Evolutionary conservation across 441 rosid species (phyloP), one percentile per base, ranked within the genome.

Genomic region (Cnidoscolus chayamansa): DNA sequence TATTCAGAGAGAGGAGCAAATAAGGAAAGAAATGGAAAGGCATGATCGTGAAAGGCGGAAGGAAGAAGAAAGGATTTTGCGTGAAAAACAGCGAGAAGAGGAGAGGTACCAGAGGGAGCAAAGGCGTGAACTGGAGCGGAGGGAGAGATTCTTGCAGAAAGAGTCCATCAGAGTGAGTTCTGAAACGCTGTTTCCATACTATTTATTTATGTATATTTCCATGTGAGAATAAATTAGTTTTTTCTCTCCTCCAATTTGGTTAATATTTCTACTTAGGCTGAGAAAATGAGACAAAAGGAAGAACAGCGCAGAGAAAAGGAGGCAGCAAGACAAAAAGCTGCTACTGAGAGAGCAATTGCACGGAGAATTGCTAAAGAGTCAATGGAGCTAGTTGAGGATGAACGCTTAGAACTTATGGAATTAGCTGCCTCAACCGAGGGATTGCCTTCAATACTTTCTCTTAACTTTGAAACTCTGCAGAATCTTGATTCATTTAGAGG

Each of bases 71-170:
- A 86, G 94, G 74, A 79, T 92, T 58, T 73, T 87, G 78, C 95
- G 98, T 63, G 98, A 94, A 80, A 92, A 84, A 84, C 98, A 92
- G 76, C 84, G 99, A 64, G 99, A 94, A 76, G 98, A 85, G 74
- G 99, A 94, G 88, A 91, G 95, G 80, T 87, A 76, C 71, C 82
- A 72, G 60, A 85, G 97, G 68, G 98, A 94, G 80, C 95, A 92
- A 77, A 88, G 87, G 88, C 89, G 92, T 79, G 98, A 92, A 82
- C 55, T 85, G 74, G 95, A 90, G 85, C 85, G 97, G 61, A 90
- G 93, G 83, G 97, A 94, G 81, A 92, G 86, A 86, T 88, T 82
- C 79, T 72, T 94, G 83, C 88, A 80, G 86, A 94, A 92, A 82
- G 90, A 94, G 81, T 84, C 90, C 20, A 79, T 92, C 10, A 88